Evolutionary conservation across 2,329 filamentous ascomycete genomes (phyloP), one percentile per base, ranked within the genome.

Genomic region (Colletotrichum abscissum): DNA sequence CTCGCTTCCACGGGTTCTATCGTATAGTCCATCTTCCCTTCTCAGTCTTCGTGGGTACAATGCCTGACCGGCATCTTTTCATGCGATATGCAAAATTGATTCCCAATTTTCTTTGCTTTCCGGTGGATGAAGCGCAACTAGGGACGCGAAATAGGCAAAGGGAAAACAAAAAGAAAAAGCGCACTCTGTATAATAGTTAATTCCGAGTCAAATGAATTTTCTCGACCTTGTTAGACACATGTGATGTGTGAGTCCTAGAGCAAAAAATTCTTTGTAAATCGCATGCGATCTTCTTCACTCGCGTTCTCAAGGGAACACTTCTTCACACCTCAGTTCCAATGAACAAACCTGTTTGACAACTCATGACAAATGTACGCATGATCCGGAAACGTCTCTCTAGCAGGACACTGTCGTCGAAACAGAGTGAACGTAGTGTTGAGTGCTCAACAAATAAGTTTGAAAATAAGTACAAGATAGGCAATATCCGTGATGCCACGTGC

Each of bases 101-200:
- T 81, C 76, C 80, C 81, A 68, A 63, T 52, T 69, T 52, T 52
- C 30, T 42, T 49, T 5, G 30, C 58, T 64, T 38, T 52, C 35
- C 35, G 63, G 57, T 38, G n/a, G 70, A 62, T 35, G 52, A 59
- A 46, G 42, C 19, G 24, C 49, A 9, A 56, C 16, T 60, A 33
- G 52, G 35, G 55, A 19, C 4, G 68, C 42, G 30, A 46, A 26
- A 38, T 14, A 3, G 58, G 59, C 30, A 38, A 28, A 49, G 19
- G 26, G 22, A 30, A 54, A 63, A 35, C 22, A 60, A 56, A 35
- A 52, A 33, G 11, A 19, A 66, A 73, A 58, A 66, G 56, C 49
- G 49, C 38, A 42, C 28, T 57, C 60, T 73, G 71, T 73, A 73
- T 71, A 73, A 71, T 73, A 73, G 38, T 73, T 66, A 66, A 66